Evolutionary conservation across 2,329 filamentous ascomycete genomes (phyloP).

Genomic region (Didymella glomerata): DNA sequence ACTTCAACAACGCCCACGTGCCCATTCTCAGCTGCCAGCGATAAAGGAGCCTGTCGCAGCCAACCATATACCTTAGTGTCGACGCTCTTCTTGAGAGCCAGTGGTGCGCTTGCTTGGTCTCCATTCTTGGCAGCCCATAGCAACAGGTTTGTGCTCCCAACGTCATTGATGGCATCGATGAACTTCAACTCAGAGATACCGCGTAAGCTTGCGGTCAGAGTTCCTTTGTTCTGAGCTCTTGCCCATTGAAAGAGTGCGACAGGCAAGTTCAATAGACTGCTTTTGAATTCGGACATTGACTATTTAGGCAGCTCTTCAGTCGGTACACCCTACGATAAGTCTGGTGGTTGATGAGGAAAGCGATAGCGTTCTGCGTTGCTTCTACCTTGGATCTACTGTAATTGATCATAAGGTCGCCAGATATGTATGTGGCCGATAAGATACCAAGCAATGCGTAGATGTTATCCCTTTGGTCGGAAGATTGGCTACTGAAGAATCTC

Average conservation of each 20-base stretch:
- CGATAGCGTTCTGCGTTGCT: not conserved
- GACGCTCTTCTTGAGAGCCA: not conserved
- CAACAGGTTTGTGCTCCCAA: not conserved
- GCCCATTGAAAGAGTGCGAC: not conserved
- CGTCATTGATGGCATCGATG: not conserved
- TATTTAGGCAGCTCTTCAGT: not conserved
- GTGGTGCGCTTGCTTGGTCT: not conserved
- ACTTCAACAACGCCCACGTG: not conserved
- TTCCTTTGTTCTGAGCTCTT: too few species aligned
- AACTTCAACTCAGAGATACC: not conserved
- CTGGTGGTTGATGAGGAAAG: not conserved
- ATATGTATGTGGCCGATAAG: constrained; percentile 21
- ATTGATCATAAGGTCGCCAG: not conserved
- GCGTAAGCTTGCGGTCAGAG: not conserved
- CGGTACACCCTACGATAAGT: not conserved
- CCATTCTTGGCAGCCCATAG: not conserved
- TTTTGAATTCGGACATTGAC: not conserved
- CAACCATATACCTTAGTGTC: not conserved
- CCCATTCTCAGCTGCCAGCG: not conserved
- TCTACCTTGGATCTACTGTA: constrained; percentile 3
- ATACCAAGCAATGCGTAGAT: constrained; percentile 35
- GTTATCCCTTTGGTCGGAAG: constrained; percentile 29
- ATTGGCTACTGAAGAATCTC: constrained; percentile 30
- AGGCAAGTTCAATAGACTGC: not conserved
- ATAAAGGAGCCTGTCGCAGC: not conserved